Evolutionary conservation across 2,329 filamentous ascomycete genomes (phyloP), one percentile per base, ranked within the genome.

Genomic region (Aspergillus neoniger): DNA sequence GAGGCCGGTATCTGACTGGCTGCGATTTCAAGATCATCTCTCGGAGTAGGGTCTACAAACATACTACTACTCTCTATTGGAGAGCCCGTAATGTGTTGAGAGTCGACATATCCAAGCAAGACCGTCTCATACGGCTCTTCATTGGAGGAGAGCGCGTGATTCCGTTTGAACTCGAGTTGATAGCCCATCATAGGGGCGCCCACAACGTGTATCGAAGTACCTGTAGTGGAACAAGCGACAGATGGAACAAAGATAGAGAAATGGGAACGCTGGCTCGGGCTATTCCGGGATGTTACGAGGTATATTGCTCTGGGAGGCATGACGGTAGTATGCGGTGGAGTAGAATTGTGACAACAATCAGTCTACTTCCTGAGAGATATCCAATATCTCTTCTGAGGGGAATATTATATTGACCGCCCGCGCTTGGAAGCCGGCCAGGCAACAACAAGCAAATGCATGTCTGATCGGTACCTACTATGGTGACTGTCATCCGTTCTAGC

Each of bases 121-220:
- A 61, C 58, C 3, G 63, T 55, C 9, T 59, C 59, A 17, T 67
- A 58, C 2, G 60, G 57, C 17, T 61, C 43, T 5, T 44, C 51
- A 0, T 61, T 63, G 4, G 62, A 38, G 5, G 48, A 51, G 1
- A 65, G 68, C 17, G 48, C 52, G 55, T 72, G 69, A 25, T 66
- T 68, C 39, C 73, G 65, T 51, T 73, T 70, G 59, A 75, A 74
- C 50, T 74, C 67, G 14, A 72, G 65, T 15, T 52, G 23, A 38
- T 72, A 74, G 30, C 74, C 73, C 7, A 59, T 55, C 72, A 74
- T 74, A 1, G 72, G 73, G 9, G 72, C 67, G 9, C 72, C 72
- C 14, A 73, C 64, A 7, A 71, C 73, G 25, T 75, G 65, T 39
- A 76, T 75, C 32, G 72, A 30, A 7, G 69, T 74, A 47, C 72